Evolutionary conservation across 306 rosid species (phyloP), one percentile per base, ranked within the genome.

Genomic region (Rosa rugosa): DNA sequence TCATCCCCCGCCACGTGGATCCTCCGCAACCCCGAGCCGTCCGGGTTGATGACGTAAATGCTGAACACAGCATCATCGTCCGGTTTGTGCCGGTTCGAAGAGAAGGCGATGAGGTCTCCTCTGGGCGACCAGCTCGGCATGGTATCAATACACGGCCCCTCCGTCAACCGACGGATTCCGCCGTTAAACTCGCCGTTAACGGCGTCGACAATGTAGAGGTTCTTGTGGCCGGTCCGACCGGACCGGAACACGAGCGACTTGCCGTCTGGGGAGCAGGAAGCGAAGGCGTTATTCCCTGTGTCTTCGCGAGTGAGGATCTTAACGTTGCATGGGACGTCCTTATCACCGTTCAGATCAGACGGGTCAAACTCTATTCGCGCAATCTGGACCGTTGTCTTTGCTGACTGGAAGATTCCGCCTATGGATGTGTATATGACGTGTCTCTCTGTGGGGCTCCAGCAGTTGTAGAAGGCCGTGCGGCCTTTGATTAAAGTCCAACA

Each of bases 91-190:
- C 85, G 79, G 3, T 88, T 94, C 23, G 98, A 94, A 0, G 97
- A 94, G 81, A 92, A 94, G 18, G 94, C 98, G 6, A 94, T 94
- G 40, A 92, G 76, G 69, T 92, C 97, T 45, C 97, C 97, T 10
- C 64, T 87, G 0, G 98, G 98, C 0, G 98, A 94, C 98, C 98
- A 92, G 23, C 80, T 69, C 4, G 98, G 97, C 98, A 94, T 94
- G 4, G 97, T 94, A 71, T 94, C 98, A 16, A 92, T 88, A 85
- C 97, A 94, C 14, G 69, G 78, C 4, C 97, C 98, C 18, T 88
- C 90, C 18, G 98, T 94, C 36, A 94, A 78, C 83, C 67, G 84
- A 8, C 93, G 87, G 11, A 90, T 8, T 0, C 76, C 83, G 0
- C 93, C 91, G 36, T 86, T 59, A 20, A 86, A 66, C 80, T 92